Percentiles rank a stretch among this genome's conserved stretches.
Evolutionary conservation across 768 basidiomycete species (phyloP).

Genomic region (Candolleomyces efflorescens): DNA sequence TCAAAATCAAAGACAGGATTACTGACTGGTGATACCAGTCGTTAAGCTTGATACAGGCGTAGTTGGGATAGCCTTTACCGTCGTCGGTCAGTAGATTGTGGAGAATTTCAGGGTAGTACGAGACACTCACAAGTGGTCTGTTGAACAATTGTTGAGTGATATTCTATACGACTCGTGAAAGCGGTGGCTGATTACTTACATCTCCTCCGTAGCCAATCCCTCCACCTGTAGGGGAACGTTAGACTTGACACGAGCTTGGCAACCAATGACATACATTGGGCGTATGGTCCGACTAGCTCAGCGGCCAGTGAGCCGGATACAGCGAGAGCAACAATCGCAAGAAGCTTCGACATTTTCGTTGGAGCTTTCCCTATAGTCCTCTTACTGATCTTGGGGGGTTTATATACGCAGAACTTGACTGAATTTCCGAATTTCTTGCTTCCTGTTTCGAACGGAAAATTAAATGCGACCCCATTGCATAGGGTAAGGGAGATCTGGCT

Average conservation of each 20-base stretch:
- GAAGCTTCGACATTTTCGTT: background rate
- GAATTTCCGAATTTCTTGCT: background rate
- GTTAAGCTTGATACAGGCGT: constrained; percentile 22
- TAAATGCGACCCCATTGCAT: background rate
- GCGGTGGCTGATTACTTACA: constrained; percentile 13
- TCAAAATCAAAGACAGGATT: too few species aligned
- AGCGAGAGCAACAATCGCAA: constrained; percentile 4
- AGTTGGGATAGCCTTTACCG: constrained; percentile 22
- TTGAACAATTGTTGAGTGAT: background rate
- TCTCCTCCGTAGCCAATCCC: constrained; percentile 23
- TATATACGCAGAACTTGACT: background rate
- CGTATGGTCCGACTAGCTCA: constrained; percentile 20
- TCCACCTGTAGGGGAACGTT: constrained; percentile 15
- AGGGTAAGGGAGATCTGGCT: background rate
- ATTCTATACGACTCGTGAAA: background rate
- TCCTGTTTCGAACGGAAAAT: background rate
- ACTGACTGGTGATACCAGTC: constrained; percentile 29
- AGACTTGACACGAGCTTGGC: background rate
- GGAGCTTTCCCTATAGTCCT: background rate
- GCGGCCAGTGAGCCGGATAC: background rate
- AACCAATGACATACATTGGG: constrained; percentile 22
- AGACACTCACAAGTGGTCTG: background rate
- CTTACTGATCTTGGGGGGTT: background rate
- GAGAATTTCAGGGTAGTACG: background rate
- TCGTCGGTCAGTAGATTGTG: background rate